A percentile compares a stretch with the other conserved stretches of the same genome.
Evolutionary conservation across 2,329 filamentous ascomycete genomes (phyloP).

Genomic region (Xylariales sp.): DNA sequence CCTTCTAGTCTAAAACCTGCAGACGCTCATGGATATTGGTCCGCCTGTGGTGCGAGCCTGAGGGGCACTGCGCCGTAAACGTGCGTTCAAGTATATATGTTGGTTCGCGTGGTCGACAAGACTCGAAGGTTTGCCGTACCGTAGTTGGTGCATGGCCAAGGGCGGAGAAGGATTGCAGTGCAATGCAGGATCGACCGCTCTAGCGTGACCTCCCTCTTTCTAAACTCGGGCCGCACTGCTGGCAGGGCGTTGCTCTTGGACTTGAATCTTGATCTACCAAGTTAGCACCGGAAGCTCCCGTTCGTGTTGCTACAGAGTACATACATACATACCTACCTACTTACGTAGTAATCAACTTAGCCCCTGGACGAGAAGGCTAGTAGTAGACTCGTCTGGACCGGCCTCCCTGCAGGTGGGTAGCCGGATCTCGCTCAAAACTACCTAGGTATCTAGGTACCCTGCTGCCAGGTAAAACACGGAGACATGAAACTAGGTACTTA

Average conservation of each 20-base stretch:
- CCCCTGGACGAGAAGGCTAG: too few species aligned
- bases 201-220: neutral
- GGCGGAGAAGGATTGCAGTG: neutral
- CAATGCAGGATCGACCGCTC: slow-evolving; percentile 3
- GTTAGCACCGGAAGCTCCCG: slow-evolving; percentile 8
- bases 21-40: neutral
- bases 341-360: too few species aligned
- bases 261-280: slow-evolving; percentile 7
- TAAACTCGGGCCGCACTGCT: neutral
- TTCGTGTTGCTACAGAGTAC: too few species aligned
- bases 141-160: neutral
- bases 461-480: too few species aligned
- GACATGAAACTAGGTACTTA: too few species aligned
- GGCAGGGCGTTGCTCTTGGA: neutral
- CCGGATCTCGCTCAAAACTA: too few species aligned
- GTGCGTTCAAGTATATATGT: slow-evolving; percentile 6
- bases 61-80: neutral
- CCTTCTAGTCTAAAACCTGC: neutral
- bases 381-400: too few species aligned
- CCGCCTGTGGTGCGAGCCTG: slow-evolving; percentile 1
- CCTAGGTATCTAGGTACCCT: too few species aligned
- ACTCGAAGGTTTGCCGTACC: slow-evolving; percentile 4
- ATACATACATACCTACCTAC: too few species aligned
- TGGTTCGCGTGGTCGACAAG: slow-evolving; percentile 7
- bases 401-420: too few species aligned